Evolutionary conservation across 805 yeast species (phyloP).

Genomic region (Wickerhamomyces rabaulensis): DNA sequence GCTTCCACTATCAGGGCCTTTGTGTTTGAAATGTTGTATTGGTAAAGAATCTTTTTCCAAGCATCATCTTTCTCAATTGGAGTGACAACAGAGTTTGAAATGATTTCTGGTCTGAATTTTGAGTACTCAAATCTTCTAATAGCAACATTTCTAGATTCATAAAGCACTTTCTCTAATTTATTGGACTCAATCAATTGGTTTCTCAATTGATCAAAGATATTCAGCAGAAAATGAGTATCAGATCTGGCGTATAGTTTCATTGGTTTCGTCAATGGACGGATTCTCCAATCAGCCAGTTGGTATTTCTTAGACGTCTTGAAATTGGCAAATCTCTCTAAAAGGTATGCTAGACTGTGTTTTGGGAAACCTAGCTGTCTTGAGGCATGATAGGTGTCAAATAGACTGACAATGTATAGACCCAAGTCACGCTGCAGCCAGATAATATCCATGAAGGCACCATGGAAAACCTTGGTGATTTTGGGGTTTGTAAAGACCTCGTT

Average conservation of each 20-base stretch:
- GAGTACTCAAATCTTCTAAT: conserved; percentile 76
- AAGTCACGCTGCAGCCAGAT: conserved; percentile 95
- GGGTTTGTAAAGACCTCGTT: conserved; percentile 83
- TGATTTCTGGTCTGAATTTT: conserved; percentile 44
- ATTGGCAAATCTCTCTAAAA: conserved; percentile 72
- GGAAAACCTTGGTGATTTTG: conserved; percentile 75
- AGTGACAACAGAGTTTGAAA: conserved; percentile 34
- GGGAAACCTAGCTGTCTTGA: conserved; percentile 75
- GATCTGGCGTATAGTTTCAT: conserved; percentile 88
- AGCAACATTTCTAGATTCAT: conserved; percentile 76
- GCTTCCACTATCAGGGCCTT: conserved; percentile 52
- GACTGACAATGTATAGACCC: conserved; percentile 82
- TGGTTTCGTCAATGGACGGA: conserved; percentile 72
- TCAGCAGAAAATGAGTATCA: conserved; percentile 86
- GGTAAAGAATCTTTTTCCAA: conserved; percentile 56
- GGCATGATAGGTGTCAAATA: conserved; percentile 93
- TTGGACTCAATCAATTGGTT: conserved; percentile 50
- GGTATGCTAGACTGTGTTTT: conserved; percentile 75
- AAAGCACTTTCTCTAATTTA: conserved; percentile 56
- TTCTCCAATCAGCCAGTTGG: conserved; percentile 95
- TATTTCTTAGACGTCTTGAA: conserved; percentile 91
- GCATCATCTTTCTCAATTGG: conserved; percentile 57
- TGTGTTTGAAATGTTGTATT: conserved; percentile 55
- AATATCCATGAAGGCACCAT: conserved; percentile 96
- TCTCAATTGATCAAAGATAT: conserved; percentile 71